Evolutionary conservation across 2,329 filamentous ascomycete species (phyloP).

Genomic region (Claviceps fusiformis): DNA sequence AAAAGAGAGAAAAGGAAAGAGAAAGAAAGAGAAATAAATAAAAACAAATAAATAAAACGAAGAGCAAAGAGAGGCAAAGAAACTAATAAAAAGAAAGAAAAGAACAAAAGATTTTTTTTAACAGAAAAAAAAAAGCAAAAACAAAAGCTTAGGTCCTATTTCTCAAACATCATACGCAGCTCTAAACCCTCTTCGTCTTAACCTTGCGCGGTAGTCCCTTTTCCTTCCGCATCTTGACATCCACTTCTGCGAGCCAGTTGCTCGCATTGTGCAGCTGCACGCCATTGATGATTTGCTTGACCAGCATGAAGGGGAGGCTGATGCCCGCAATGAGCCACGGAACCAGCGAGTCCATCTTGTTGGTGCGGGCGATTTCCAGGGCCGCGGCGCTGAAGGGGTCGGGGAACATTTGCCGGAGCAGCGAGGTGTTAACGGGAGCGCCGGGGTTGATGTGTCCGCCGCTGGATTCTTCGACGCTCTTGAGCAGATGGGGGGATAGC

Average conservation of each 20-base stretch:
- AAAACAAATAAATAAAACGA: too few species aligned
- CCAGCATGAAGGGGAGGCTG: conserved; percentile 74
- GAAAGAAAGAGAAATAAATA: too few species aligned
- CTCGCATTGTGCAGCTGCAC: conserved; percentile 90
- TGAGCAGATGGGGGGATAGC: conserved; percentile 71
- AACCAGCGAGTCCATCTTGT: conserved; percentile 69
- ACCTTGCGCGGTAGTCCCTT: conserved; percentile 38
- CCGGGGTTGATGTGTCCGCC: conserved; percentile 47
- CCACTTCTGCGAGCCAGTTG: conserved; percentile 85
- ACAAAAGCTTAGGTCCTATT: background rate
- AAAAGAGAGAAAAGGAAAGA: too few species aligned
- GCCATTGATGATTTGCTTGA: conserved; percentile 90
- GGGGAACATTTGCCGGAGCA: conserved; percentile 64
- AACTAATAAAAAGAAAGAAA: too few species aligned
- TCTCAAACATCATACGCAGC: background rate
- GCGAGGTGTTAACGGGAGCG: conserved; percentile 54
- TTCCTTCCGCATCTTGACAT: conserved; percentile 48
- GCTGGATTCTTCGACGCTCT: conserved; percentile 40
- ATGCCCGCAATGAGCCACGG: conserved; percentile 63
- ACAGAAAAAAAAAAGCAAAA: background rate
- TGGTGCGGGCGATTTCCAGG: conserved; percentile 81
- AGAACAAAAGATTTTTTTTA: too few species aligned
- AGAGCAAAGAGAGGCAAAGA: too few species aligned
- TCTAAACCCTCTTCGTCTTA: conserved; percentile 20
- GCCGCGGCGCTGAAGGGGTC: conserved; percentile 87